Percentiles rank a stretch among this genome's conserved stretches.
These are phyloP conservation scores for Capsicum baccatum DNA, from an alignment of 257 asterid genomes.

Conservation along the genomic window DNA sequence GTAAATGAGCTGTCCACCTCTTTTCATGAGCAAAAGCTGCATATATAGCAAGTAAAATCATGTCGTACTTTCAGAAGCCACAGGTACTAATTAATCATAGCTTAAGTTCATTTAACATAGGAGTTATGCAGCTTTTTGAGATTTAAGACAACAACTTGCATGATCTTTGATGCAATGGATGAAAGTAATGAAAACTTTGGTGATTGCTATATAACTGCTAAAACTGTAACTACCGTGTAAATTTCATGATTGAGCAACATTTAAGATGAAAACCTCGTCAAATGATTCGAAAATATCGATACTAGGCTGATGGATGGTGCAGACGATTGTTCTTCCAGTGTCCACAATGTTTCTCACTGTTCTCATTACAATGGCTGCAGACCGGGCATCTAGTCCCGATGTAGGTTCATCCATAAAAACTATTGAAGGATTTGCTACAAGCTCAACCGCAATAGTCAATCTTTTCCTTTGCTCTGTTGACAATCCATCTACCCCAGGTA, in stretches of 20 bases:
- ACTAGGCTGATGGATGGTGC: constrained; percentile 98
- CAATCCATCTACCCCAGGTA: constrained; percentile 93
- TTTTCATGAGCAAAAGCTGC: constrained; percentile 93
- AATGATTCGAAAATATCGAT: constrained; percentile 95
- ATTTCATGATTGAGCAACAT: neutral
- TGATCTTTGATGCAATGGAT: no score
- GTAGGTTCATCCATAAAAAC: constrained; percentile 98
- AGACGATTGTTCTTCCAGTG: constrained; percentile 95
- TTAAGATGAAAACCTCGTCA: constrained; percentile 66
- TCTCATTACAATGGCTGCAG: constrained; percentile 99
- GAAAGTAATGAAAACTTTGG: no score
- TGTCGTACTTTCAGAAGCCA: no score
- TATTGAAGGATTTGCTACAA: constrained; percentile 91
- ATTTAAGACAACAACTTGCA: no score
- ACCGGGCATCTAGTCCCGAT: constrained; percentile 94
- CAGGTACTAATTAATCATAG: no score
- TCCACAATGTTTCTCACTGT: constrained; percentile 93
- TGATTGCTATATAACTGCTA: no score
- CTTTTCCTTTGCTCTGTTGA: constrained; percentile 97
- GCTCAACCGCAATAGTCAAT: constrained; percentile 93
- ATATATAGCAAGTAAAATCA: no score
- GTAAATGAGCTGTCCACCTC: constrained; percentile 95
- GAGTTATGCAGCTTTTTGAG: no score
- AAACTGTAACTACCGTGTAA: no score
- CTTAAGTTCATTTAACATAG: no score